Conservation (phyloP, 148 eudicot species). For the Selenicereus undatus region DNA sequence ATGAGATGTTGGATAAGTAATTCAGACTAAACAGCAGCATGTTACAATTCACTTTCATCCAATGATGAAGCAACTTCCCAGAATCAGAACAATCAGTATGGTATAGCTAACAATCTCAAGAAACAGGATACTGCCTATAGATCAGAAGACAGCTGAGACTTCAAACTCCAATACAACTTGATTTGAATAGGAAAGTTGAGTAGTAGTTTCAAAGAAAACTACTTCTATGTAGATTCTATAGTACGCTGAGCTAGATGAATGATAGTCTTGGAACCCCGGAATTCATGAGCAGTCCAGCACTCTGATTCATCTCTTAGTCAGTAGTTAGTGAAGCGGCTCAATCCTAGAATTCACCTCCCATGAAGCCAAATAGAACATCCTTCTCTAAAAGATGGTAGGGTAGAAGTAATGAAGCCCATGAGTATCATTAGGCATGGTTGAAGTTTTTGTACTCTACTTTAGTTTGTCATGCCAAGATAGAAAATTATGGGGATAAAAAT, state of each 20-base stretch:
- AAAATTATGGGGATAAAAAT: too few species aligned
- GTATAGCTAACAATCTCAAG: not conserved
- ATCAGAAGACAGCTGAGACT: not conserved
- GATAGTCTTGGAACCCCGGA: not conserved
- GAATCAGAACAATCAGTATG: not conserved
- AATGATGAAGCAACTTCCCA: not conserved
- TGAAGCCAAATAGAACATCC: too few species aligned
- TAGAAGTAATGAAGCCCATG: not conserved
- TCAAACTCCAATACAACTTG: not conserved
- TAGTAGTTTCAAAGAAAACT: not conserved
- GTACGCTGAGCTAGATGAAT: not conserved
- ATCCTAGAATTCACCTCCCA: too few species aligned
- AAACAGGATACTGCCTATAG: not conserved
- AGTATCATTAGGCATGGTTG: not conserved
- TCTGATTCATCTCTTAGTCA: not conserved
- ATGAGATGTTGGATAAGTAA: constrained; percentile 27
- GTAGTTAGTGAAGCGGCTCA: too few species aligned
- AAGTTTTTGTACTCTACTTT: not conserved
- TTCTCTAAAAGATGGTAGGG: not conserved
- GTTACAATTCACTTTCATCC: not conserved
- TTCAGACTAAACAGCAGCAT: constrained; percentile 8
- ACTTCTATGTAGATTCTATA: not conserved
- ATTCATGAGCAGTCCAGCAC: not conserved
- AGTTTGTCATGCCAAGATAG: too few species aligned
- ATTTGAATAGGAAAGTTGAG: not conserved